phyloP scores from a whole-genome alignment of 768 basidiomycete species.

The Lactarius sanguifluus region DNA sequence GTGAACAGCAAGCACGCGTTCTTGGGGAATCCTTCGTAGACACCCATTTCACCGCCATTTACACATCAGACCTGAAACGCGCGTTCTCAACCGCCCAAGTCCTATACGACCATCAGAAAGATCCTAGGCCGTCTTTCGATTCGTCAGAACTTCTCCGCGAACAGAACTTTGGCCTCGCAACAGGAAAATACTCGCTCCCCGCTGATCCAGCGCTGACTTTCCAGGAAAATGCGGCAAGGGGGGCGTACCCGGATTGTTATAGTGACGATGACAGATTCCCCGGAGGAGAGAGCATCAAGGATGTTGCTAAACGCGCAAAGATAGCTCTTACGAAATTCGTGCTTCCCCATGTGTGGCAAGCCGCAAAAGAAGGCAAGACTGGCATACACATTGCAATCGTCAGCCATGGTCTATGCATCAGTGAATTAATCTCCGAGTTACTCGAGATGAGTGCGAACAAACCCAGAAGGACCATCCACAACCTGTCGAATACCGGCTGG shows the following conservation, averaged over 20 bases:
- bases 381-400: conserved; percentile 61
- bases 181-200: conserved; percentile 52
- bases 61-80: conserved; percentile 67
- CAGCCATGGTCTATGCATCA: conserved; percentile 73
- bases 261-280: conserved; percentile 56
- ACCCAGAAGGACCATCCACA: conserved; percentile 39
- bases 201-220: conserved; percentile 28
- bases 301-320: conserved; percentile 57
- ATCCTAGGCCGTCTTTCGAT: conserved; percentile 47
- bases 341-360: conserved; percentile 51
- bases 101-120: conserved; percentile 48
- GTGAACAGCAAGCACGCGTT: conserved; percentile 39
- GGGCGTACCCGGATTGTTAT: conserved; percentile 51
- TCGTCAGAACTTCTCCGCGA: conserved; percentile 41
- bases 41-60: conserved; percentile 52
- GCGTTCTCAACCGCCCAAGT: conserved; percentile 60
- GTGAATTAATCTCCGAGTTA: conserved; percentile 50
- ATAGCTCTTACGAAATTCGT: conserved; percentile 51
- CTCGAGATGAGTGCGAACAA: conserved; percentile 43
- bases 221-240: conserved; percentile 51
- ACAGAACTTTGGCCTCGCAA: conserved; percentile 53
- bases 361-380: conserved; percentile 39
- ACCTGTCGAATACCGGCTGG: conserved; percentile 72
- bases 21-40: conserved; percentile 53
- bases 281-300: conserved; percentile 66